phyloP scores from a whole-genome alignment of 1,284 basidiomycete genomes.

The Fomes fomentarius region DNA sequence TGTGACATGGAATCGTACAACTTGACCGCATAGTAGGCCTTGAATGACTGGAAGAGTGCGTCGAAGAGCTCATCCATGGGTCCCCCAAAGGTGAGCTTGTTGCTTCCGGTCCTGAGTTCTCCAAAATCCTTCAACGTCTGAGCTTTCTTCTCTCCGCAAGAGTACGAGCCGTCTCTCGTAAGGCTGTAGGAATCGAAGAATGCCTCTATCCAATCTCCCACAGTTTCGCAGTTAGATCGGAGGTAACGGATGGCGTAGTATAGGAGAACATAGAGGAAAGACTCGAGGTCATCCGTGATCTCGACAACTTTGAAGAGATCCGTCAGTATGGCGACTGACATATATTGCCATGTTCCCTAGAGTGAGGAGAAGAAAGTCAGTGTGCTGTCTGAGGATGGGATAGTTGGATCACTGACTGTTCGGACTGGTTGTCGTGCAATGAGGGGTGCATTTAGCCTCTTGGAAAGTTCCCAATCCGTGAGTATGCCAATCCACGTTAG shows the following conservation, averaged over 20 bases:
- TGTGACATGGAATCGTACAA: neutral
- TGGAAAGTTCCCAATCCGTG: conserved; percentile 9
- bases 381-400: too few species aligned
- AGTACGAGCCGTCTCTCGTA: neutral
- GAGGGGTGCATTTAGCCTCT: neutral
- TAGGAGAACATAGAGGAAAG: conserved; percentile 9
- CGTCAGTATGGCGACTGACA: neutral
- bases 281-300: conserved; percentile 7
- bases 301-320: neutral
- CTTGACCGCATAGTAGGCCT: neutral
- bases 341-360: conserved; percentile 7
- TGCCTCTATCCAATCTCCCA: neutral
- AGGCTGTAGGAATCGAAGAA: conserved; percentile 2
- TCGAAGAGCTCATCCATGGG: neutral
- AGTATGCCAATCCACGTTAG: conserved; percentile 2
- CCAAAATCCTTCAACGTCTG: neutral
- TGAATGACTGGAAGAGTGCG: neutral
- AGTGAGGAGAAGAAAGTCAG: neutral
- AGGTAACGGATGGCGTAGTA: conserved; percentile 9
- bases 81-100: neutral
- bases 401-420: neutral
- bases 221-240: neutral
- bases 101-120: neutral
- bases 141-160: neutral
- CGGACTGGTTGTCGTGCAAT: neutral